phyloP scores from a whole-genome alignment of 2,329 filamentous ascomycete genomes.

The Apiospora sp. region DNA sequence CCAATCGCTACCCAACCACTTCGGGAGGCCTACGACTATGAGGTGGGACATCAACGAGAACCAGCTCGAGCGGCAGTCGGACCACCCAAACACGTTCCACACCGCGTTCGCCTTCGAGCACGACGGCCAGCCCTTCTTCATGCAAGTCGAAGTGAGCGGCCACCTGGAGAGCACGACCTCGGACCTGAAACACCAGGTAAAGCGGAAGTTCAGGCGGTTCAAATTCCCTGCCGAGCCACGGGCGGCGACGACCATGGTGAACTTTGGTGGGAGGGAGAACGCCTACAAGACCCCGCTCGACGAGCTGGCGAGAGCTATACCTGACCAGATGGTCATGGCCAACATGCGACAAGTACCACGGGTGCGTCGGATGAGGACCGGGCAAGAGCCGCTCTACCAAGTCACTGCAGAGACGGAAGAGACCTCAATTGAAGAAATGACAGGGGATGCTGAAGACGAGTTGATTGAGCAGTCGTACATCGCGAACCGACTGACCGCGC shows the following conservation, averaged over 20 bases:
- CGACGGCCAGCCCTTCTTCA: conserved; percentile 39
- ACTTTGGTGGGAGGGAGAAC: conserved; percentile 33
- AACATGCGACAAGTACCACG: neutral
- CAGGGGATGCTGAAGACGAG: neutral
- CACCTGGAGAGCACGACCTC: conserved; percentile 36
- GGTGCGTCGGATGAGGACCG: neutral
- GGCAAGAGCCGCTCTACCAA: neutral
- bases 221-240: conserved; percentile 28
- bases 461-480: neutral
- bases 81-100: conserved; percentile 38
- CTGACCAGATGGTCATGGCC: neutral
- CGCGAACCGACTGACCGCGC: neutral
- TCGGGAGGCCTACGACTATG: too few species aligned
- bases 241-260: conserved; percentile 36
- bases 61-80: conserved; percentile 34
- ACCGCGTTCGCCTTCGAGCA: conserved; percentile 44
- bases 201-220: conserved; percentile 34
- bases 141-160: conserved; percentile 41
- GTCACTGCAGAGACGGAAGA: neutral
- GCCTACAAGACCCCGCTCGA: conserved; percentile 33
- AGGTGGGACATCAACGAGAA: too few species aligned
- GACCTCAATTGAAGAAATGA: neutral
- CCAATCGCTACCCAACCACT: neutral
- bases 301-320: conserved; percentile 29
- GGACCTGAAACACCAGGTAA: conserved; percentile 33